Percentiles rank a stretch among this genome's conserved stretches.
Evolutionary conservation across 2,329 filamentous ascomycete species (phyloP).

Genomic region (Aspergillus glaucus): DNA sequence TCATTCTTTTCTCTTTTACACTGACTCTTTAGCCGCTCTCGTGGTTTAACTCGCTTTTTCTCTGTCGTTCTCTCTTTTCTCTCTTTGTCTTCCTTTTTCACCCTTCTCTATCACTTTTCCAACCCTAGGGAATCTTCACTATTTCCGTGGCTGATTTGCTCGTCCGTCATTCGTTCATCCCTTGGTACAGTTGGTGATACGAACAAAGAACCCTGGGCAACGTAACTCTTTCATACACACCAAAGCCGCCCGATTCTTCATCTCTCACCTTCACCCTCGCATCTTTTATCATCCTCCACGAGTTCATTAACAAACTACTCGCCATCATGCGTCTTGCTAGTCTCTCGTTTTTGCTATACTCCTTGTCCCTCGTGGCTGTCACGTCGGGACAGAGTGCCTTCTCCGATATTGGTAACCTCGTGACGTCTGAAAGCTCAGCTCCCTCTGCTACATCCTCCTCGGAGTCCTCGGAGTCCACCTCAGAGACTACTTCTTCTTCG

Average conservation of each 20-base stretch:
- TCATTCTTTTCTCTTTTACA: background rate
- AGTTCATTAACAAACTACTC: background rate
- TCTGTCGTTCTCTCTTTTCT: constrained; percentile 1
- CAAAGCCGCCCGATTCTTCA: background rate
- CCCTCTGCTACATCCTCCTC: constrained; percentile 8
- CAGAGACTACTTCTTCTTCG: constrained; percentile 11
- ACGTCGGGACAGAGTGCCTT: constrained; percentile 22
- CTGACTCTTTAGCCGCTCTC: no score
- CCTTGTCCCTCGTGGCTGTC: constrained; percentile 27
- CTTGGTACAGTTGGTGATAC: background rate
- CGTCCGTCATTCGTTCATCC: background rate
- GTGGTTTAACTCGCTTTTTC: constrained; percentile 1
- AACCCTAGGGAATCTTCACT: background rate
- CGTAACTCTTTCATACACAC: no score
- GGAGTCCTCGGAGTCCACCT: constrained; percentile 11
- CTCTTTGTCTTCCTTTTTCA: constrained; percentile 1
- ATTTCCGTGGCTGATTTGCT: background rate
- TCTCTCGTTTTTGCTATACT: constrained; percentile 27
- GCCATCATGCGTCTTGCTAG: constrained; percentile 26
- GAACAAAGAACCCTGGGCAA: background rate
- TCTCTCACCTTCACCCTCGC: background rate
- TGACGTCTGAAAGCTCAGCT: constrained; percentile 10
- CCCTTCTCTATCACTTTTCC: background rate
- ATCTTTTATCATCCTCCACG: background rate
- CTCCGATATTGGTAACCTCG: constrained; percentile 11